Evolutionary conservation across 228 moss, liverwort and hornwort genomes (phyloP), one percentile per base, ranked within the genome.

Genomic region (Sphagnum magellanicum): DNA sequence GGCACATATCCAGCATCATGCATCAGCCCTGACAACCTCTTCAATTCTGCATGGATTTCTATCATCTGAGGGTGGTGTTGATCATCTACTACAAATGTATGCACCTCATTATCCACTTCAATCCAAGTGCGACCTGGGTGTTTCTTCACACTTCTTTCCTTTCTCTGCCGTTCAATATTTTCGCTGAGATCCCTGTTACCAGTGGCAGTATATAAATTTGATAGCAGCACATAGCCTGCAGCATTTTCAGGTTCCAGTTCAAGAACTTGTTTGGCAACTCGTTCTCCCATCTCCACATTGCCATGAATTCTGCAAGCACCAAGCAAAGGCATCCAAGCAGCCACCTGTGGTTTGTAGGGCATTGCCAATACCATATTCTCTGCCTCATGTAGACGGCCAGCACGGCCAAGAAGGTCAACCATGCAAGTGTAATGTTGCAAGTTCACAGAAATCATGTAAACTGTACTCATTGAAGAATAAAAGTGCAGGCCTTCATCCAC

Each of bases 351-450:
- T 63, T 70, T 61, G 51, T 4, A 51, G 5, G 70, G 63, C 70
- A 70, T 70, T 51, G 51, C 10, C 4, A 11, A 7, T 16, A 70
- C 62, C 15, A 70, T 51, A 50, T 5, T 16, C 46, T 63, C 70
- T 16, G 70, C 70, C 51, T 70, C 70, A 53, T 50, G 5, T 61
- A 70, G 51, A 4, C 17, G 51, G 51, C 70, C 63, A 50, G 62
- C 70, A 17, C 70, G 63, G 10, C 70, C 63, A 4, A 70, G 61
- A n/a, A 70, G 61, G 50, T 51, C 77, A 49, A 77, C 65, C 49
- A 82, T 70, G 52, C 79, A 86, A 65, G 82, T 83, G 58, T 74
- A 83, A 67, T 83, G 86, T 78, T 86, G 82, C 0, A 69, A 7
- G 16, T 72, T 60, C 50, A 80, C 79, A 4, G 55, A 64, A 50